Evolutionary conservation across 2,329 filamentous ascomycete species (phyloP), one percentile per base, ranked within the genome.

Genomic region (Aspergillus eucalypticola): DNA sequence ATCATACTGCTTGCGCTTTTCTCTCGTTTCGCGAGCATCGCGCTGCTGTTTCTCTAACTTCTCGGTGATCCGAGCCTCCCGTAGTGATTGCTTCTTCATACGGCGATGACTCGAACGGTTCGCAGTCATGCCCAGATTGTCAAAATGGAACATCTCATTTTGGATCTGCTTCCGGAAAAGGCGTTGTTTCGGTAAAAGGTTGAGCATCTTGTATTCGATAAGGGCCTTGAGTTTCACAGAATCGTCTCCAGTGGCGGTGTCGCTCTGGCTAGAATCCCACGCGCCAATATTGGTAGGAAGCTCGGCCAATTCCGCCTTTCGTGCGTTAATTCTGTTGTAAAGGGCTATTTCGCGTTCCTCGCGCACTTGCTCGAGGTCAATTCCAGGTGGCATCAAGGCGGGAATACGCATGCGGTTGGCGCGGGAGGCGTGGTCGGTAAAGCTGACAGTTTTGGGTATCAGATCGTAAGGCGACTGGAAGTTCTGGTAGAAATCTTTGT

Each of bases 41-140:
- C 95, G 91, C 75, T 99, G 95, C 76, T 99, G 93, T 81, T 98
- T 98, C 85, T 99, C 95, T 2, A 99, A 87, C 78, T 97, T 99
- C 84, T 99, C 95, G 0, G 95, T 99, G 66, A 99, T 96, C 59
- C 94, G 90, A 59, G 95, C 95, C 79, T 99, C 95, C 38, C 94
- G 89, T 53, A 98, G 84, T 53, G 90, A 96, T 77, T 97, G 94
- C 81, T 97, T 98, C 88, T 99, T 99, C 82, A 95, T 90, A 54
- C 95, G 89, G 38, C 95, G 90, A 76, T 97, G 97, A 71, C 89
- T 86, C 56, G 90, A 89, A 54, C 95, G 88, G 73, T 99, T 99
- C 0, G 93, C 94, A 1, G 94, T 97, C 91, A 97, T 97, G 48
- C 93, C 94, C 27, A 98, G 86, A 69, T 96, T 98, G 72, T 98